These are phyloP conservation scores for Zelopaecilomyces penicillatus DNA, from an alignment of 2,329 filamentous ascomycete species.

Conservation along the genomic window DNA sequence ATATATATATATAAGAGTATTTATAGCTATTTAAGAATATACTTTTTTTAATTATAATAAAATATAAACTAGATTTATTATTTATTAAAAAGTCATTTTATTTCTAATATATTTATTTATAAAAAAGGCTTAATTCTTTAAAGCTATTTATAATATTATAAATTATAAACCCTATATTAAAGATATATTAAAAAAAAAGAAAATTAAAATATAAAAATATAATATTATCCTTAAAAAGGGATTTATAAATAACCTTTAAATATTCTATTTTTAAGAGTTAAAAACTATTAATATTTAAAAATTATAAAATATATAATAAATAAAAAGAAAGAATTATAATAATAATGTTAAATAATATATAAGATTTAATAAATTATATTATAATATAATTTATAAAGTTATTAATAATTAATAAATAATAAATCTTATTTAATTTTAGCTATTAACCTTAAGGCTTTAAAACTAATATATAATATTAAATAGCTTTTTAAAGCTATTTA, in stretches of 20 bases:
- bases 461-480: background rate
- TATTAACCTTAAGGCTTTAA: background rate
- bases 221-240: background rate
- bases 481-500: background rate
- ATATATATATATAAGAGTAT: too few relatives aligned
- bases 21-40: too few relatives aligned
- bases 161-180: constrained; percentile 1
- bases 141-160: background rate
- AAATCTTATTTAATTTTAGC: background rate
- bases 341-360: background rate
- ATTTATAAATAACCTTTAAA: too few relatives aligned
- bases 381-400: constrained; percentile 1
- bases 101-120: too few relatives aligned
- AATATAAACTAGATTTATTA: too few relatives aligned
- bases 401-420: background rate
- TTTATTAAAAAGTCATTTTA: too few relatives aligned
- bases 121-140: too few relatives aligned
- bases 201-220: constrained; percentile 1
- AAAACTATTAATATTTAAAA: background rate
- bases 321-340: too few relatives aligned
- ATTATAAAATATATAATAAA: background rate
- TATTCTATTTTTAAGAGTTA: background rate
- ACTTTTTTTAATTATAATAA: too few relatives aligned
- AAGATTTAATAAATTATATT: background rate
- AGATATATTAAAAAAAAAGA: constrained; percentile 3